phyloP scores from a whole-genome alignment of 768 basidiomycete species.

The Crucibulum laeve region DNA sequence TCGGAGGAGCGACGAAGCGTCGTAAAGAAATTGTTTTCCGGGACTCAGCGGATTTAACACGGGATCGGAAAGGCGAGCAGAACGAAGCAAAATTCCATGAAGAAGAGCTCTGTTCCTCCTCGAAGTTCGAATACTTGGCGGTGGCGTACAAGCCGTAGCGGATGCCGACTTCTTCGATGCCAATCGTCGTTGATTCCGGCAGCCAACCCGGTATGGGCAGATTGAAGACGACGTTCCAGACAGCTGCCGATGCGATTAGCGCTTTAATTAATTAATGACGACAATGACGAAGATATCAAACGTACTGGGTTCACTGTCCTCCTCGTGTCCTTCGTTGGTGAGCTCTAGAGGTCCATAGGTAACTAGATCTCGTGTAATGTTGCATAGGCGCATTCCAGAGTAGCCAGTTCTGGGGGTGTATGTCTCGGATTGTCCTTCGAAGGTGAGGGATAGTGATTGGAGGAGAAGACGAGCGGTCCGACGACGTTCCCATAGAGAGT shows the following conservation, averaged over 20 bases:
- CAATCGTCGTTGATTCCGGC: conserved; percentile 53
- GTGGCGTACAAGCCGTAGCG: conserved; percentile 66
- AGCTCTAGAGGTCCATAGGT: conserved; percentile 53
- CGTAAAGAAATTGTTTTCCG: conserved; percentile 40
- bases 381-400: conserved; percentile 61
- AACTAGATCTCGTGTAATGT: conserved; percentile 59
- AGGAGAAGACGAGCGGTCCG: conserved; percentile 50
- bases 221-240: conserved; percentile 79
- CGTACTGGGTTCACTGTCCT: conserved; percentile 46
- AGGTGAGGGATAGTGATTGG: conserved; percentile 67
- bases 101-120: conserved; percentile 28
- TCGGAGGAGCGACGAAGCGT: conserved; percentile 47
- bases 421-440: conserved; percentile 85
- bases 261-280: background rate
- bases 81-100: conserved; percentile 47
- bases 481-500: conserved; percentile 51
- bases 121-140: conserved; percentile 50
- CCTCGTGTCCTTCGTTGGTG: conserved; percentile 60
- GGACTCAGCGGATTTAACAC: conserved; percentile 35
- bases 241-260: conserved; percentile 21
- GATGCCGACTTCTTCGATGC: conserved; percentile 49
- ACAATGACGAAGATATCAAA: conserved; percentile 6
- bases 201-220: conserved; percentile 90
- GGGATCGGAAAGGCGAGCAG: conserved; percentile 53
- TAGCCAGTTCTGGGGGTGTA: conserved; percentile 65